Base-by-base conservation (phyloP, 1,139 yeast genomes). In the Hemisphaericaspora subhashii region DNA sequence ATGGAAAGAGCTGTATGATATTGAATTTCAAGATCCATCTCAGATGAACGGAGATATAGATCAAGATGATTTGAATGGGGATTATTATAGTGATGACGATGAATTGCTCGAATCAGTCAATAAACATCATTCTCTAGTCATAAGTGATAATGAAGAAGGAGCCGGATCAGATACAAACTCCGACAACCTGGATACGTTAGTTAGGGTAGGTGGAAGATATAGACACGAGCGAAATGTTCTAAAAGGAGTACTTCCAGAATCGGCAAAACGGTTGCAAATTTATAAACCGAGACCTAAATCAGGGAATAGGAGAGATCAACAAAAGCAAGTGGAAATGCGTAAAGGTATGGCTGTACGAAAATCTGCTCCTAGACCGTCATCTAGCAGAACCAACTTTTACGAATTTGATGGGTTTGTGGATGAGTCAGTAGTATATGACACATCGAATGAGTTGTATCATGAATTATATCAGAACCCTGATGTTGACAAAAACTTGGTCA, bases 231-330 rank as follows among this genome's bases (percentile, higher is more conserved):
- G 52, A 35, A 57, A 54, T 33, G 58, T 66, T 4, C 47, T 68
- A 11, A 48, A 57, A 22, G 74, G 74, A 0, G 64, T 64, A 0
- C 51, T 68, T 8, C 75, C 75, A 0, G 74, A 68, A 41, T 67
- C 73, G 1, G 68, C 72, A 14, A 63, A 52, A 52, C 51, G 61
- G 38, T 50, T 66, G 15, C 57, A 56, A 5, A 46, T 60, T n/a
- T 66, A 60, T 40, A 54, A 53, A 35, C 31, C 52, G 20, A 41
- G 39, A 18, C 37, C 31, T 5, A 21, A 31, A 18, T 22, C 38
- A 17, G 38, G 27, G 20, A 17, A 17, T 23, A 17, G 15, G 11
- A 30, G 18, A 32, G 30, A 34, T 10, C 21, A 21, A 14, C 36
- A 23, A 4, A 38, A 33, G 25, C 43, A 42, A 7, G 17, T 46